Percentiles rank a stretch among this genome's conserved stretches.
Evolutionary conservation across 2,329 filamentous ascomycete species (phyloP).

Genomic region (Curvularia sp.): DNA sequence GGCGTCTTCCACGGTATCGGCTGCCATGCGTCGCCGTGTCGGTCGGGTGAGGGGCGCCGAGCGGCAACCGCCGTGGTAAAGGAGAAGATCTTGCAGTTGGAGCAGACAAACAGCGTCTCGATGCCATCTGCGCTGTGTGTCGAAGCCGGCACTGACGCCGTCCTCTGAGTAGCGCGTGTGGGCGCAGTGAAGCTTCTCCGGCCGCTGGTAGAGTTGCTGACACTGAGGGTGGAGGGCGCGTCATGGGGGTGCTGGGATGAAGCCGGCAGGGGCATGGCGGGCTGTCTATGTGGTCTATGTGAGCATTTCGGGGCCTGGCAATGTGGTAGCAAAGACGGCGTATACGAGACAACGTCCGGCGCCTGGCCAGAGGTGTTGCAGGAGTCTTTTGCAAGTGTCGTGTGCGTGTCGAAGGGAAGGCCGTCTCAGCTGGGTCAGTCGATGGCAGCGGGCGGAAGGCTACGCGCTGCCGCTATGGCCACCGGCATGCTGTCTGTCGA

Average conservation of each 20-base stretch:
- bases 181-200: conserved; percentile 60
- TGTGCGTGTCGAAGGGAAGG: conserved; percentile 4
- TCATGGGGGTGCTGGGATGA: conserved; percentile 37
- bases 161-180: conserved; percentile 46
- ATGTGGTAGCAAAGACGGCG: background rate
- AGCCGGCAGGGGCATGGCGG: conserved; percentile 44
- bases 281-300: conserved; percentile 37
- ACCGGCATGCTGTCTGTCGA: conserved; percentile 1
- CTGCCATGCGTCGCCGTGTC: conserved; percentile 53
- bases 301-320: conserved; percentile 29
- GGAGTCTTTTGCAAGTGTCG: conserved; percentile 3
- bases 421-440: conserved; percentile 10
- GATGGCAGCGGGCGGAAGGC: conserved; percentile 19
- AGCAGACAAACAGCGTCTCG: conserved; percentile 77
- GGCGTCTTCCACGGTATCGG: conserved; percentile 75
- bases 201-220: conserved; percentile 20
- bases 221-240: conserved; percentile 30
- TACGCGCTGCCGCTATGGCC: conserved; percentile 17
- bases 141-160: conserved; percentile 41
- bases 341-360: conserved; percentile 11
- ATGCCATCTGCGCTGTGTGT: conserved; percentile 55
- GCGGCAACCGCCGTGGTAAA: conserved; percentile 57
- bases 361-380: conserved; percentile 1
- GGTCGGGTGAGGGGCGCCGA: conserved; percentile 46
- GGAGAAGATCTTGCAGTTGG: conserved; percentile 73